phyloP scores from a whole-genome alignment of 2,329 filamentous ascomycete genomes.

The Beauveria medogensis region DNA sequence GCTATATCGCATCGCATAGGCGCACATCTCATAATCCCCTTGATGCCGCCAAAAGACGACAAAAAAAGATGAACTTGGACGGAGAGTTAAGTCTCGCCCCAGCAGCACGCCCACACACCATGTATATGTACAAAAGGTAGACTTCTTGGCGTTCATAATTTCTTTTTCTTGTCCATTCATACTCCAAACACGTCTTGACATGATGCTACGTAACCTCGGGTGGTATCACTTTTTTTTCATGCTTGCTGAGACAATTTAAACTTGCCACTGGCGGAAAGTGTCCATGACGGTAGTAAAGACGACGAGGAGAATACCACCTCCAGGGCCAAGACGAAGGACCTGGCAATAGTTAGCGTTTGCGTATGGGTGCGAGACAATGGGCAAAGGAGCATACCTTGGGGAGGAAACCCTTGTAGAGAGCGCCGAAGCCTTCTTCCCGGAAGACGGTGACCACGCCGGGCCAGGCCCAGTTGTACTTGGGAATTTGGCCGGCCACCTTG shows the following conservation, averaged over 20 bases:
- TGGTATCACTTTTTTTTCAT: background rate
- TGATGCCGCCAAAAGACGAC: background rate
- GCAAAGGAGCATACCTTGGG: constrained; percentile 72
- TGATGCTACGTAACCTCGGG: background rate
- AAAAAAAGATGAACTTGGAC: background rate
- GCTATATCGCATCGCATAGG: background rate
- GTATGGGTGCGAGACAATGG: too few relatives aligned
- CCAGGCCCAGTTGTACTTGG: constrained; percentile 99
- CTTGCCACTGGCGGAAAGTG: constrained; percentile 65
- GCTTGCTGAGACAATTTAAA: background rate
- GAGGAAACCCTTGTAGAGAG: constrained; percentile 95
- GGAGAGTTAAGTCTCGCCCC: background rate
- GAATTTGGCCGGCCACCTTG: constrained; percentile 68
- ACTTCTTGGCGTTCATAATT: background rate
- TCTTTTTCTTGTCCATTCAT: background rate
- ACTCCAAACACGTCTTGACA: background rate
- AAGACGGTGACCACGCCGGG: constrained; percentile 77
- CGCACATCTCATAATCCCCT: background rate
- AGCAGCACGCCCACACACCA: background rate
- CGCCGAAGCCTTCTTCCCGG: constrained; percentile 85
- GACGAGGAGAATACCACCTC: constrained; percentile 65
- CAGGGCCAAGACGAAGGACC: constrained; percentile 44
- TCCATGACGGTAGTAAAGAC: constrained; percentile 87
- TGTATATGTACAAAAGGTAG: constrained; percentile 2
- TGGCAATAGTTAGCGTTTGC: constrained; percentile 13